phyloP scores from a whole-genome alignment of 2,329 filamentous ascomycete genomes.

The Xylariaceae sp. region DNA sequence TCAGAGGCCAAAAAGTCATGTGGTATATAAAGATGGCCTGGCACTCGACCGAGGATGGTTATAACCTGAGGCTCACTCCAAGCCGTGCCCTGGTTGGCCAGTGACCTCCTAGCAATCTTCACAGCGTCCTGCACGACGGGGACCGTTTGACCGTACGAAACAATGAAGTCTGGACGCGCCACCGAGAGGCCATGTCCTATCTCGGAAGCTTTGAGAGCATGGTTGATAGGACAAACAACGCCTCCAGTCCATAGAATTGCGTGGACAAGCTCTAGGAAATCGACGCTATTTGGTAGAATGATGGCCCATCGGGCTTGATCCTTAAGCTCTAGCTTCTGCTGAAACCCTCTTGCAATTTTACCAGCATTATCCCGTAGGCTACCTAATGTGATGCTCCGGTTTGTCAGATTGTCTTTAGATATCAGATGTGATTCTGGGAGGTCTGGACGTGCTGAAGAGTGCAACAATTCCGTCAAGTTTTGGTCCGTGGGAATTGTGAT shows the following conservation, averaged over 20 bases:
- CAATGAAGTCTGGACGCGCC: conserved; percentile 39
- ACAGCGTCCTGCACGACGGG: conserved; percentile 33
- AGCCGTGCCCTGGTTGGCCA: conserved; percentile 26
- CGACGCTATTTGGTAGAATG: conserved; percentile 44
- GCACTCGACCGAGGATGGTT: conserved; percentile 32
- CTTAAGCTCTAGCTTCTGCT: conserved; percentile 29
- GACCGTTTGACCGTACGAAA: conserved; percentile 37
- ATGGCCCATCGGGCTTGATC: conserved; percentile 41
- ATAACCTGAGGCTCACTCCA: conserved; percentile 36
- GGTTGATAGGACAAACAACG: conserved; percentile 39
- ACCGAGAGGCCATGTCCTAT: conserved; percentile 43
- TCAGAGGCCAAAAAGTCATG: conserved; percentile 33
- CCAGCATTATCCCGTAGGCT: conserved; percentile 41
- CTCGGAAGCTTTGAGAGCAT: conserved; percentile 37
- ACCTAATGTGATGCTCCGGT: conserved; percentile 44
- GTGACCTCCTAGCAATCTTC: conserved; percentile 27
- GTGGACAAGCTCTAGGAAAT: conserved; percentile 43
- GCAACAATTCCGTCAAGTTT: conserved; percentile 44
- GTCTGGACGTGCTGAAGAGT: conserved; percentile 31
- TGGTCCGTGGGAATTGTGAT: conserved; percentile 38
- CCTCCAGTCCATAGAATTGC: conserved; percentile 42
- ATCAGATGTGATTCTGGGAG: conserved; percentile 43
- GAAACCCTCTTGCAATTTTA: conserved; percentile 39
- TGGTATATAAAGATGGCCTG: conserved; percentile 29
- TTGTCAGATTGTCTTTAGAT: conserved; percentile 41